Evolutionary conservation across 2,329 filamentous ascomycete genomes (phyloP).

Genomic region (Calonectria pteridis): DNA sequence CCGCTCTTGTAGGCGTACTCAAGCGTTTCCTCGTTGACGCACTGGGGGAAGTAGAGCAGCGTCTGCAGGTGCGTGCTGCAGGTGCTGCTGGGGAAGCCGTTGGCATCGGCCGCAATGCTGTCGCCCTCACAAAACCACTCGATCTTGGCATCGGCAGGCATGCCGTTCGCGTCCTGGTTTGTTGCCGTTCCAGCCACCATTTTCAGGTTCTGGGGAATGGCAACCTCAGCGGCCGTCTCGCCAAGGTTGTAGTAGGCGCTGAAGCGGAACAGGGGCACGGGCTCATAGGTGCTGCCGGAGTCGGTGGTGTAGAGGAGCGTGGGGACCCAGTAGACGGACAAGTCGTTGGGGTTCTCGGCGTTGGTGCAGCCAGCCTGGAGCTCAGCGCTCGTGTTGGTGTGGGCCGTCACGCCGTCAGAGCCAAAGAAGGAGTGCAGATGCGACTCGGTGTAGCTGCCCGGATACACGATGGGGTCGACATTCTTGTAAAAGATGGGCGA

Average conservation of each 20-base stretch:
- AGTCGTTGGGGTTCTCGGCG: slow-evolving; percentile 60
- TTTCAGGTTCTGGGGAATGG: slow-evolving; percentile 58
- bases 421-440: slow-evolving; percentile 54
- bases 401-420: slow-evolving; percentile 47
- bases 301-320: slow-evolving; percentile 54
- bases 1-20: slow-evolving; percentile 38
- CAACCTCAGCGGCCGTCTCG: slow-evolving; percentile 53
- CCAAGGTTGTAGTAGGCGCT: slow-evolving; percentile 60
- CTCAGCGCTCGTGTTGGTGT: slow-evolving; percentile 45
- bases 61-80: slow-evolving; percentile 40
- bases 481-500: slow-evolving; percentile 50
- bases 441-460: slow-evolving; percentile 47
- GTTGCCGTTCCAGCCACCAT: slow-evolving; percentile 55
- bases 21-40: slow-evolving; percentile 39
- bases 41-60: slow-evolving; percentile 41
- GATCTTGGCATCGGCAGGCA: slow-evolving; percentile 44
- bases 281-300: slow-evolving; percentile 47
- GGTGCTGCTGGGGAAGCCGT: slow-evolving; percentile 45
- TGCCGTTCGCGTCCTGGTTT: slow-evolving; percentile 20
- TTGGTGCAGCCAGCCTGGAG: slow-evolving; percentile 59
- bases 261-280: slow-evolving; percentile 53
- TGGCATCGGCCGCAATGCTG: slow-evolving; percentile 36
- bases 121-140: slow-evolving; percentile 50
- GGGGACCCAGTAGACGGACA: slow-evolving; percentile 60
- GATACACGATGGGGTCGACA: slow-evolving; percentile 50